Evolutionary conservation across 805 yeast genomes (phyloP), one percentile per base, ranked within the genome.

Genomic region (Pichia scutulata): DNA sequence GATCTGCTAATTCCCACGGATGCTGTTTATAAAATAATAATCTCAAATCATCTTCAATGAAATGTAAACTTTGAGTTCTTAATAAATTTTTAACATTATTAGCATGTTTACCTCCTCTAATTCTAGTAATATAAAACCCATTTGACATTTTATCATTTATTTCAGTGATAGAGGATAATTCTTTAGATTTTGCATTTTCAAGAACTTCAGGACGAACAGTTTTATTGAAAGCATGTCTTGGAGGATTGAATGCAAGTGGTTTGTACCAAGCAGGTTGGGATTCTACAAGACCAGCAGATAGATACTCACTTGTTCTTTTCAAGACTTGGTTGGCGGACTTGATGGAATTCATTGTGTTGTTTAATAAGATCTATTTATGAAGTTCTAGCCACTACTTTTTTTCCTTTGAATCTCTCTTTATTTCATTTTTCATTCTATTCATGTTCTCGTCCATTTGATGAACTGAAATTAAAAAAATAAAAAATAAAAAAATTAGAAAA

Each of bases 1-100:
- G 97, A 58, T 95, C 78, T 1, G 98, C 88, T 48, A 90, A 72
- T 69, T 93, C 99, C 99, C 99, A 93, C 7, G 99, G 99, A 68
- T 93, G 99, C 64, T 90, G 97, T 52, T 81, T 81, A 67, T 84
- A 92, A 62, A 93, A 93, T 23, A 86, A 72, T 44, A 78, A 74
- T 70, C 99, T 80, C 58, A 93, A 69, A 59, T 84, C 81, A 68
- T 93, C 99, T 67, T 92, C 93, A 48, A 80, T 65, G 57, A 76
- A 84, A 50, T 65, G 66, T 60, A 86, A 69, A 55, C 75, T 74
- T 41, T 79, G 78, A 12, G 84, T 74, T 55, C 73, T 69, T 57
- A 74, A 72, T 16, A 83, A 70, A 50, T 72, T 72, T 9, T 24
- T 23, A 12, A 46, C 41, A 44, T 69, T 70, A 47, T 59, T 33